phyloP scores from a whole-genome alignment of 2,329 filamentous ascomycete genomes.

The Pseudomassariella vexata region DNA sequence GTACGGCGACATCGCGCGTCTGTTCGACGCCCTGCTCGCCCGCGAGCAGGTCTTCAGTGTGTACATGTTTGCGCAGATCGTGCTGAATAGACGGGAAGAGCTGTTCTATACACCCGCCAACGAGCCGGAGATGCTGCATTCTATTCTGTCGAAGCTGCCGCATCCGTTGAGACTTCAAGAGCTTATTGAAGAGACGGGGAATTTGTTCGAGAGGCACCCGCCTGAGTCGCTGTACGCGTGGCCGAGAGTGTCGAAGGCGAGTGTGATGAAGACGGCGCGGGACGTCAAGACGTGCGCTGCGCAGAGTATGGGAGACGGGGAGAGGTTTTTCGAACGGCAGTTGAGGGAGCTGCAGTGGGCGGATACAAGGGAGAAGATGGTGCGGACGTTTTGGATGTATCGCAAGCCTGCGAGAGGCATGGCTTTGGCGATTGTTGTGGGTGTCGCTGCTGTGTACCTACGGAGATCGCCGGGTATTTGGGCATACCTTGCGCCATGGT shows the following conservation, averaged over 20 bases:
- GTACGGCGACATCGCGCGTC: conserved; percentile 78
- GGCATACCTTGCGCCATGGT: conserved; percentile 2
- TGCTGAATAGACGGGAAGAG: conserved; percentile 73
- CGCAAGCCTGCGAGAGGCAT: conserved; percentile 57
- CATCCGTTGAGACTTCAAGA: conserved; percentile 73
- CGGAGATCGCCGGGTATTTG: conserved; percentile 37
- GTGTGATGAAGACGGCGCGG: conserved; percentile 79
- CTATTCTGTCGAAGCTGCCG: conserved; percentile 80
- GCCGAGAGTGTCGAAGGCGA: conserved; percentile 65
- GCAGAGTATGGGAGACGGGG: conserved; percentile 62
- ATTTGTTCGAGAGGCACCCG: conserved; percentile 60
- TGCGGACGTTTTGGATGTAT: conserved; percentile 55
- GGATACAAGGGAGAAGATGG: conserved; percentile 48
- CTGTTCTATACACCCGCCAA: conserved; percentile 78
- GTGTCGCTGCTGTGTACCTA: conserved; percentile 62
- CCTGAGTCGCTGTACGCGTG: conserved; percentile 69
- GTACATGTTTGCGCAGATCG: conserved; percentile 88
- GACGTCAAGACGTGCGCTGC: conserved; percentile 39
- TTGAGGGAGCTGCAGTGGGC: conserved; percentile 63
- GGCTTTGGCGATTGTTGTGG: conserved; percentile 61
- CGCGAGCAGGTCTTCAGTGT: conserved; percentile 82
- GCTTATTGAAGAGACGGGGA: conserved; percentile 61
- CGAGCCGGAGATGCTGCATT: conserved; percentile 89
- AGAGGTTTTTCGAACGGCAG: conserved; percentile 64
- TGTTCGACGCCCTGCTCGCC: conserved; percentile 90